Evolutionary conservation across 495 filamentous ascomycete genomes (phyloP).

Genomic region (Umbilicaria muhlenbergii): DNA sequence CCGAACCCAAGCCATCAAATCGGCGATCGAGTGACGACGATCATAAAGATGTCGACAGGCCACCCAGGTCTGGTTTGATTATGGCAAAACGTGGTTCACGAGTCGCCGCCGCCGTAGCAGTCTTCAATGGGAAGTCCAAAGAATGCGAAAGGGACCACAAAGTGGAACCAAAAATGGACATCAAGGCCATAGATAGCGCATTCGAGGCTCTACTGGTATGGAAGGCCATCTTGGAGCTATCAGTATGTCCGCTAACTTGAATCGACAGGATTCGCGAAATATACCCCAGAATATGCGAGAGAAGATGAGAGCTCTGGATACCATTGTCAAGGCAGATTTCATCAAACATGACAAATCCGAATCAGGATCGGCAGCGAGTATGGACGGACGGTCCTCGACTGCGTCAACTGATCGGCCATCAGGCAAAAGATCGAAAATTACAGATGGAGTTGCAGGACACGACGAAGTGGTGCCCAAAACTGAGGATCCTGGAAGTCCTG

Average conservation of each 20-base stretch:
- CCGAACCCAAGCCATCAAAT: neutral
- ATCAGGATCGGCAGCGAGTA: conserved; percentile 27
- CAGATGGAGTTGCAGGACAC: conserved; percentile 6
- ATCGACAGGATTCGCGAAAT: conserved; percentile 57
- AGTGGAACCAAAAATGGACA: conserved; percentile 28
- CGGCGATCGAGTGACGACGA: neutral
- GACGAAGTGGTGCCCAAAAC: conserved; percentile 13
- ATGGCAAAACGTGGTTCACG: conserved; percentile 25
- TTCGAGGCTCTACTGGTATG: conserved; percentile 35
- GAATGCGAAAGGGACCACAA: conserved; percentile 19
- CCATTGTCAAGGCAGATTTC: conserved; percentile 87
- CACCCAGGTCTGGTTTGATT: conserved; percentile 8
- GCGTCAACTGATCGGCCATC: conserved; percentile 1
- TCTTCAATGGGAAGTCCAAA: conserved; percentile 33
- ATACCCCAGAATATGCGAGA: conserved; percentile 86
- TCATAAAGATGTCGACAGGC: neutral
- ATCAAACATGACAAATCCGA: conserved; percentile 74
- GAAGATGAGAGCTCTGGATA: conserved; percentile 79
- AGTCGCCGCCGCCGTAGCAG: conserved; percentile 52
- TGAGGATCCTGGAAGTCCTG: conserved; percentile 9
- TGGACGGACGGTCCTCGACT: conserved; percentile 13
- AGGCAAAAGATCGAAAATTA: conserved; percentile 23
- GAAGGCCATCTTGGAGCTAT: neutral
- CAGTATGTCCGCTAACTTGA: conserved; percentile 39
- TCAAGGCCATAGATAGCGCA: conserved; percentile 30